Conservation (phyloP, 768 basidiomycete species). For the Termitomyces sp. region DNA sequence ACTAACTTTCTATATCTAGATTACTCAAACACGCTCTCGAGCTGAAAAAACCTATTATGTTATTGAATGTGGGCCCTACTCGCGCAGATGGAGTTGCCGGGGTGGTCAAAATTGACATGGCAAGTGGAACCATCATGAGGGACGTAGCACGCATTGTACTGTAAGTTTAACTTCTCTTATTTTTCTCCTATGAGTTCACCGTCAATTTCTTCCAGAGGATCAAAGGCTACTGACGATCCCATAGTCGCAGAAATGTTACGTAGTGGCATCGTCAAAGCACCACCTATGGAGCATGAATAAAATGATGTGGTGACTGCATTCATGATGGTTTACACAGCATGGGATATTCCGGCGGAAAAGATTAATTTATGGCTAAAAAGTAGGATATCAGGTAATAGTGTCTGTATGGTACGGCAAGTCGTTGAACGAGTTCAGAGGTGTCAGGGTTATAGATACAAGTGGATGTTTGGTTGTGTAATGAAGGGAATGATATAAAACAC, state of each 20-base stretch:
- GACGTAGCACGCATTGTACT: constrained; percentile 58
- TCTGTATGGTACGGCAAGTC: not conserved
- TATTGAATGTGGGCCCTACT: constrained; percentile 87
- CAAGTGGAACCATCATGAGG: constrained; percentile 69
- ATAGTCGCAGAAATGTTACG: constrained; percentile 47
- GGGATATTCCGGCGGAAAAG: not conserved
- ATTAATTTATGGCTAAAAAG: not conserved
- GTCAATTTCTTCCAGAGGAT: constrained; percentile 37
- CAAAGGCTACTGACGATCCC: constrained; percentile 39
- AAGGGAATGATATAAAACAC: not conserved
- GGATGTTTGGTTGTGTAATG: not conserved
- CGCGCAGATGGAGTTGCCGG: constrained; percentile 71
- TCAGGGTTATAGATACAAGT: not conserved
- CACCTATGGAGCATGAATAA: constrained; percentile 33
- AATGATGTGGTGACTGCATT: not conserved
- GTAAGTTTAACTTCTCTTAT: constrained; percentile 39
- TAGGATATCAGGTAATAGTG: not conserved
- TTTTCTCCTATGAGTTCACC: constrained; percentile 7
- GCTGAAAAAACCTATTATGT: constrained; percentile 69
- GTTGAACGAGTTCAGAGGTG: not conserved
- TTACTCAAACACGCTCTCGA: constrained; percentile 79
- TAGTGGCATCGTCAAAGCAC: constrained; percentile 56
- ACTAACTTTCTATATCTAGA: constrained; percentile 33
- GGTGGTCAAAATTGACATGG: constrained; percentile 77
- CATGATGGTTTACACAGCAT: not conserved